Base-by-base conservation (phyloP, 208 protist species). In the Acanthamoeba sp. region DNA sequence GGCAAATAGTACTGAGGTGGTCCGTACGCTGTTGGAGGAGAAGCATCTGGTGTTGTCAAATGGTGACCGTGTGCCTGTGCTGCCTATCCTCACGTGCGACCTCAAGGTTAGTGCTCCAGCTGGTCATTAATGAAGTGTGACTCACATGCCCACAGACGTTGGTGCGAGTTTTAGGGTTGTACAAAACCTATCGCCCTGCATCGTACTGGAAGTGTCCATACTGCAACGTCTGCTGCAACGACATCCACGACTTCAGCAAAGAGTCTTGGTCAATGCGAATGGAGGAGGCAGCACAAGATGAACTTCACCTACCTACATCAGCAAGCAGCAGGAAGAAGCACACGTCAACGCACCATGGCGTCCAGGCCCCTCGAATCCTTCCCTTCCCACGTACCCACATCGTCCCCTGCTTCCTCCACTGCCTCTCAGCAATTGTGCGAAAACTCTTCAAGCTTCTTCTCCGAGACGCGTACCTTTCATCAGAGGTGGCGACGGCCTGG, bases 21-120 rank as follows among this genome's bases (percentile, higher is more conserved):
- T 42, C 9, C 32, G 6, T 85, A 69, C 9, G 18, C 27, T 55
- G 29, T 27, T 66, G 38, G 16, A 91, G 38, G 38, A 91, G 84
- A 42, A 91, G 34, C 45, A 91, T n/a, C 9, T 48, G 20, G 27
- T 48, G 10, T 36, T 48, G 36, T 91, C 29, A 10, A 91, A 34
- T 7, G 38, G 27, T 20, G 38, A 64, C 20, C 18, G 12, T 91
- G 38, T 64, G 34, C 40, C 40, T 91, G 27, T 64, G 38, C 59
- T 69, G 36, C 84, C 84, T 91, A 42, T 91, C 16, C 48, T 91
- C 22, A 91, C 52, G 16, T 91, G 84, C 69, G 84, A 91, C 84
- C 22, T 91, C 18, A 91, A 91, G 48, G 84, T 69, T 36, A 27
- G 29, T 6, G 18, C n/a, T n/a, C n/a, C 45, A 50, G 45, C 18